Percentiles rank a stretch among this genome's conserved stretches.
These are phyloP conservation scores for Tympanopsis confertula DNA, from an alignment of 2,329 filamentous ascomycete species.

Conservation along the genomic window DNA sequence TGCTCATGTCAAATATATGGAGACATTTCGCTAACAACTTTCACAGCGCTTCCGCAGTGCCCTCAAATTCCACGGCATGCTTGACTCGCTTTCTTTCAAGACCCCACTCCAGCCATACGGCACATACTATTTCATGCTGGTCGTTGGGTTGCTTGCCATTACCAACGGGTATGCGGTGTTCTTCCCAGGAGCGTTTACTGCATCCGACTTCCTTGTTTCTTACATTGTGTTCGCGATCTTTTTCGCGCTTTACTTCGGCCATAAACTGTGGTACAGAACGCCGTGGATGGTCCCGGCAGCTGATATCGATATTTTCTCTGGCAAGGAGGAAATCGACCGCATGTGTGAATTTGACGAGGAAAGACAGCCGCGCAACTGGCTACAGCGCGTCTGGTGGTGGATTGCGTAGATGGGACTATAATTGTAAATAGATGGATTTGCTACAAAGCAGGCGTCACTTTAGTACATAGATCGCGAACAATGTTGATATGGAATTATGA, in stretches of 20 bases:
- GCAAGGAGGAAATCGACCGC: conserved; percentile 40
- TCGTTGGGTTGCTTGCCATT: conserved; percentile 38
- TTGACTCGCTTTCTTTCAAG: conserved; percentile 38
- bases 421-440: no score
- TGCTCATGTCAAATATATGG: no score
- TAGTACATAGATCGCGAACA: no score
- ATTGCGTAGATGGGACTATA: no score
- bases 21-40: no score
- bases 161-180: conserved; percentile 58
- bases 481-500: no score
- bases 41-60: conserved; percentile 48
- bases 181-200: conserved; percentile 43
- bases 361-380: no score
- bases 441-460: no score
- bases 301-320: conserved; percentile 38
- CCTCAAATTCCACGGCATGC: conserved; percentile 25
- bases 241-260: conserved; percentile 37
- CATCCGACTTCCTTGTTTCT: conserved; percentile 43
- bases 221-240: conserved; percentile 59
- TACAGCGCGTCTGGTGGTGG: no score
- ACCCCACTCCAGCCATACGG: conserved; percentile 45
- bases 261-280: conserved; percentile 32
- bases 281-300: conserved; percentile 34
- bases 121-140: conserved; percentile 36
- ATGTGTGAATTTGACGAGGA: no score